Conservation (phyloP, 2,329 filamentous ascomycete species). For the Microdochium bolleyi region DNA sequence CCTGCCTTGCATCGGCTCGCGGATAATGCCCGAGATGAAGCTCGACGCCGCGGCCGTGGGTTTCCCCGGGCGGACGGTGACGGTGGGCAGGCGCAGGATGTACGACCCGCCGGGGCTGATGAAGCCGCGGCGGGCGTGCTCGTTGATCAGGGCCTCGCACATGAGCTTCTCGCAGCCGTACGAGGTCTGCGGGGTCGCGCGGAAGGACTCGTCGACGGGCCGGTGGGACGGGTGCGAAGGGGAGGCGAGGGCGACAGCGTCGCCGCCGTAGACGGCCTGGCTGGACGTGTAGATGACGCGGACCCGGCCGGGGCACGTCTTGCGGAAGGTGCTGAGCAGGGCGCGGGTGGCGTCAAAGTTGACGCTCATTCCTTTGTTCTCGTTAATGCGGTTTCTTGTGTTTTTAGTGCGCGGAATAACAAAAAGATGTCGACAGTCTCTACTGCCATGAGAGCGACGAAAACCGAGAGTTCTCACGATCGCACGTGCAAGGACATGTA, state of each 20-base stretch:
- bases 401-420: background rate
- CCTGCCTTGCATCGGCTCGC: slow-evolving; percentile 46
- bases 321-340: slow-evolving; percentile 43
- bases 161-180: slow-evolving; percentile 58
- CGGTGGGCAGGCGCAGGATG: slow-evolving; percentile 50
- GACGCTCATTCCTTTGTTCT: slow-evolving; percentile 32
- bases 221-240: slow-evolving; percentile 28
- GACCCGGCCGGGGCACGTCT: slow-evolving; percentile 33
- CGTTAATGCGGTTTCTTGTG: background rate
- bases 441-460: background rate
- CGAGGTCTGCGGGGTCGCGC: slow-evolving; percentile 46
- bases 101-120: slow-evolving; percentile 53
- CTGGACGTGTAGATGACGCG: slow-evolving; percentile 51
- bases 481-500: background rate
- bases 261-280: slow-evolving; percentile 51
- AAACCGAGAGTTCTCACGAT: no score
- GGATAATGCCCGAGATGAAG: slow-evolving; percentile 54
- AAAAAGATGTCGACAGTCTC: background rate
- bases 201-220: slow-evolving; percentile 34
- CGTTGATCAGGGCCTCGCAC: slow-evolving; percentile 49
- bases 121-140: slow-evolving; percentile 40
- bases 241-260: no score
- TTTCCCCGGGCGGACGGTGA: slow-evolving; percentile 52
- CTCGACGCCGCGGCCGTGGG: slow-evolving; percentile 54
- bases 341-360: slow-evolving; percentile 49